A percentile compares a stretch with the other conserved stretches of the same genome.
Evolutionary conservation across 2,329 filamentous ascomycete species (phyloP).

Genomic region (Chalara sp.): DNA sequence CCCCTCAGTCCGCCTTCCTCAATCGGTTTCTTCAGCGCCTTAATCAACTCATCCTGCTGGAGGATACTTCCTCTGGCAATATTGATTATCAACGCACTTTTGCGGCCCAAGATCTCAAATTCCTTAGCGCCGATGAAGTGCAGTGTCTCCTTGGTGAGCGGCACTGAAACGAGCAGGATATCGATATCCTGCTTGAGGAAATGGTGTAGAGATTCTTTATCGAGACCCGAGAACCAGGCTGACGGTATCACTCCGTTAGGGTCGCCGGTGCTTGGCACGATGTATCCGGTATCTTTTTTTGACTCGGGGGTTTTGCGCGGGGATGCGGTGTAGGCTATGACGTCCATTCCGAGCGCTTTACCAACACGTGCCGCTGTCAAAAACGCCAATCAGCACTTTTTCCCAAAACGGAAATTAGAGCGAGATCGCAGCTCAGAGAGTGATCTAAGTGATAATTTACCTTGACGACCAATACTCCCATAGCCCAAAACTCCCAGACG

Average conservation of each 20-base stretch:
- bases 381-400: not conserved
- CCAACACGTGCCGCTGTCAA: slow-evolving; percentile 38
- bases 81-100: slow-evolving; percentile 52
- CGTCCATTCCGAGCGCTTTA: slow-evolving; percentile 52
- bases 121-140: slow-evolving; percentile 35
- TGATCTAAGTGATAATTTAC: slow-evolving; percentile 23
- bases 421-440: not conserved
- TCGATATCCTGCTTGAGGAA: slow-evolving; percentile 31
- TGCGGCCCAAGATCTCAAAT: slow-evolving; percentile 28
- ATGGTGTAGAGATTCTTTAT: slow-evolving; percentile 25
- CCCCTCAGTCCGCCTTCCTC: slow-evolving; percentile 44
- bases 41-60: slow-evolving; percentile 51
- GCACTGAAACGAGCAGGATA: slow-evolving; percentile 30
- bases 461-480: slow-evolving; percentile 32
- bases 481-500: slow-evolving; percentile 43
- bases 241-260: slow-evolving; percentile 27
- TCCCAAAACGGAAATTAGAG: not conserved
- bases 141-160: slow-evolving; percentile 28
- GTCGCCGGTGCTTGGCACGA: slow-evolving; percentile 52
- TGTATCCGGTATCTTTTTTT: slow-evolving; percentile 50
- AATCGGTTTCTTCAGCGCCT: slow-evolving; percentile 35
- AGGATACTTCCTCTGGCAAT: slow-evolving; percentile 57
- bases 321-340: slow-evolving; percentile 58
- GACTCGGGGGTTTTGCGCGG: slow-evolving; percentile 51
- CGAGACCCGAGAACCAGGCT: slow-evolving; percentile 30